Percentiles rank a stretch among this genome's conserved stretches.
phyloP scores from a whole-genome alignment of 768 basidiomycete genomes.

The Lactarius akahatsu region DNA sequence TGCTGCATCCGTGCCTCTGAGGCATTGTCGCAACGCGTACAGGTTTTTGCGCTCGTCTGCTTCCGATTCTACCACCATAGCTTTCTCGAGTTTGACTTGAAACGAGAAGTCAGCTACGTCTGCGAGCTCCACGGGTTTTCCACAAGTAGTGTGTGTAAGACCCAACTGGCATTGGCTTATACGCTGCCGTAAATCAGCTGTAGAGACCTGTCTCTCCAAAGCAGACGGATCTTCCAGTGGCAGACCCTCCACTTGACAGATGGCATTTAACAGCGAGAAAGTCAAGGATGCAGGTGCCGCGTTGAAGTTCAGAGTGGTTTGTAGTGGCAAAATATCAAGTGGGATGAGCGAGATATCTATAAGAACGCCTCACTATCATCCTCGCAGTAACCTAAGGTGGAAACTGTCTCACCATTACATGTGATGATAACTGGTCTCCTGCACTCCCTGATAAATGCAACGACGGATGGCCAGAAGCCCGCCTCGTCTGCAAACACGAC shows the following conservation, averaged over 20 bases:
- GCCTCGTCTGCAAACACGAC: conserved; percentile 84
- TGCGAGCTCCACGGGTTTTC: conserved; percentile 7
- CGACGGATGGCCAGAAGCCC: conserved; percentile 83
- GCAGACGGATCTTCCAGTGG: conserved; percentile 3
- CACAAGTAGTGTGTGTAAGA: conserved; percentile 6
- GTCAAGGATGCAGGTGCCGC: conserved; percentile 33
- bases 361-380: conserved; percentile 14
- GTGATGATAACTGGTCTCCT: conserved; percentile 90
- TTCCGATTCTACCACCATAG: conserved; percentile 1
- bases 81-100: conserved; percentile 15
- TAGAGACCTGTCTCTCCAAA: conserved; percentile 2
- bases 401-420: conserved; percentile 79
- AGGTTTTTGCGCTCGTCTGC: conserved; percentile 16
- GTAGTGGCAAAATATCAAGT: conserved; percentile 68
- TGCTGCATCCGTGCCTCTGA: conserved; percentile 25
- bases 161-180: conserved; percentile 29
- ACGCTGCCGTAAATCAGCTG: conserved; percentile 25
- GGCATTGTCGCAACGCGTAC: conserved; percentile 11
- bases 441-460: conserved; percentile 78
- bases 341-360: conserved; percentile 77
- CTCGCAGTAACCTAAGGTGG: conserved; percentile 17
- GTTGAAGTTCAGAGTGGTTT: conserved; percentile 64
- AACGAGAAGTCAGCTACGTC: conserved; percentile 15
- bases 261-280: conserved; percentile 28
- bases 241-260: conserved; percentile 28